Evolutionary conservation across 1,139 yeast species (phyloP).

Genomic region (Arxiozyma bovina): DNA sequence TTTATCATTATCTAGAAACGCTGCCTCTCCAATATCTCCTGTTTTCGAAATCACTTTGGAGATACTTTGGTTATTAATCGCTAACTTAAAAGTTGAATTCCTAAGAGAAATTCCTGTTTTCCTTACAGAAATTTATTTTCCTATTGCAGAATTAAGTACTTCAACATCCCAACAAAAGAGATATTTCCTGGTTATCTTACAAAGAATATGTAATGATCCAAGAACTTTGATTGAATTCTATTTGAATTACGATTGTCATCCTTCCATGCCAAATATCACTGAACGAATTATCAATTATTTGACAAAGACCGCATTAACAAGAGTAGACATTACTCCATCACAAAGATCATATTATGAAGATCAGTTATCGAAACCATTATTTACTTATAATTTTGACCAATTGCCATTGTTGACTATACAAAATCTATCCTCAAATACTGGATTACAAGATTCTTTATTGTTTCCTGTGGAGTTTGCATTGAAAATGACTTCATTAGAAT

Average conservation of each 20-base stretch:
- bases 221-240: constrained; percentile 86
- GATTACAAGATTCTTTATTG: constrained; percentile 43
- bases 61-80: constrained; percentile 81
- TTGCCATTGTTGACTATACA: constrained; percentile 71
- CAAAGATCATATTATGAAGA: constrained; percentile 64
- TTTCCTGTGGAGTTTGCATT: constrained; percentile 77
- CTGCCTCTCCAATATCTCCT: constrained; percentile 85
- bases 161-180: constrained; percentile 90
- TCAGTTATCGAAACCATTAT: constrained; percentile 49
- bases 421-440: constrained; percentile 48
- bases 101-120: constrained; percentile 91
- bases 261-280: constrained; percentile 72
- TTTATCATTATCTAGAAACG: constrained; percentile 77
- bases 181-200: constrained; percentile 68
- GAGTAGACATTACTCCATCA: constrained; percentile 62
- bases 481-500: constrained; percentile 70
- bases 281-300: constrained; percentile 74
- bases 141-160: constrained; percentile 84
- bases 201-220: constrained; percentile 79
- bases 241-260: constrained; percentile 91
- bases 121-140: constrained; percentile 86
- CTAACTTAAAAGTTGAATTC: constrained; percentile 77
- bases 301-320: constrained; percentile 60
- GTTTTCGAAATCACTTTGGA: constrained; percentile 88
- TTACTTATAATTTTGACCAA: constrained; percentile 65